Percentiles rank a stretch among this genome's conserved stretches.
Evolutionary conservation across 208 protist species (phyloP).

Genomic region (Crithidia fasciculata): DNA sequence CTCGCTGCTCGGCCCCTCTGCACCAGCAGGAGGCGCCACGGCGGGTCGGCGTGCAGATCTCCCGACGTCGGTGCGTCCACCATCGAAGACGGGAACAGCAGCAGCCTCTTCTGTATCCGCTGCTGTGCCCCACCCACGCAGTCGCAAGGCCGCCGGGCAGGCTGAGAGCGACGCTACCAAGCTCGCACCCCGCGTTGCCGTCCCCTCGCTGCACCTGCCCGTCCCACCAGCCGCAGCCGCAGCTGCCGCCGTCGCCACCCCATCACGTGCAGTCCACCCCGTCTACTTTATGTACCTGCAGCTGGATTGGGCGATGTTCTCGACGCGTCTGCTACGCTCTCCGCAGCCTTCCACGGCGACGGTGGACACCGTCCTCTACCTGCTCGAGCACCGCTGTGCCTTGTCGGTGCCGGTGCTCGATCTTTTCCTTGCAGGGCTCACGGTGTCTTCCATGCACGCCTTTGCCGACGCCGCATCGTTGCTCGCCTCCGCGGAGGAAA

Average conservation of each 20-base stretch:
- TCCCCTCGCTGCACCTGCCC: constrained; percentile 7
- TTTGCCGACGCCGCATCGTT: not conserved
- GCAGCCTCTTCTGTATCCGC: not conserved
- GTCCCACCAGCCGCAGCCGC: not conserved
- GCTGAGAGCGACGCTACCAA: not conserved
- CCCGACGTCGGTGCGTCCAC: not conserved
- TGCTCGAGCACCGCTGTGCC: constrained; percentile 69
- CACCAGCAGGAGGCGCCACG: not conserved
- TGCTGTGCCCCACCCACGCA: not conserved
- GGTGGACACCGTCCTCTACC: constrained; percentile 63
- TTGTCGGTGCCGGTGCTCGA: constrained; percentile 73
- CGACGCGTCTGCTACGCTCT: constrained; percentile 63
- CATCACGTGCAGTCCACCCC: constrained; percentile 7
- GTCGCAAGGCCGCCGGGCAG: not conserved
- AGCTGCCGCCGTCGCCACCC: not conserved
- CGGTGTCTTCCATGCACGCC: constrained; percentile 30
- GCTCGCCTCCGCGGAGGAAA: not conserved
- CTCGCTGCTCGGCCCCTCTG: not conserved
- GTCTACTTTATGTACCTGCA: constrained; percentile 66
- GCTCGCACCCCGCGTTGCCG: not conserved
- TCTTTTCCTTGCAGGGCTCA: constrained; percentile 61
- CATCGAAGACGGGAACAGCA: not conserved
- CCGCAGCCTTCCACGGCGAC: constrained; percentile 65
- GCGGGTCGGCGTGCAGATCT: too few relatives aligned
- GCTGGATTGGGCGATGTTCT: constrained; percentile 82